A percentile compares a stretch with the other conserved stretches of the same genome.
These are phyloP conservation scores for Suillus americanus DNA, from an alignment of 768 basidiomycete species.

Conservation along the genomic window DNA sequence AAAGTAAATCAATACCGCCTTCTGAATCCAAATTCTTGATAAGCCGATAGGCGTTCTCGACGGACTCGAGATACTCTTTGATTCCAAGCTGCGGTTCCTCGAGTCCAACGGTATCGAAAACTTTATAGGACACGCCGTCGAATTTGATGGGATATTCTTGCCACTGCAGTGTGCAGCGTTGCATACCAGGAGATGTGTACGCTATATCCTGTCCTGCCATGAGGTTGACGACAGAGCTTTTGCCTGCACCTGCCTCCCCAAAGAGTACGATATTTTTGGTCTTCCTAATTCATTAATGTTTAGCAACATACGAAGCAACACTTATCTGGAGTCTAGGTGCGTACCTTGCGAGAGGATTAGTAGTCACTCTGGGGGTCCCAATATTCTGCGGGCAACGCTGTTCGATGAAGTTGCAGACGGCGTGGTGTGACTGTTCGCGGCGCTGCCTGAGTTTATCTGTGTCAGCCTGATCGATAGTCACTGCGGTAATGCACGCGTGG, in stretches of 20 bases:
- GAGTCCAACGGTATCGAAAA: conserved; percentile 36
- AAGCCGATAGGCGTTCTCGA: conserved; percentile 32
- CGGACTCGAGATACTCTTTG: conserved; percentile 23
- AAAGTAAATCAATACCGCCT: conserved; percentile 39
- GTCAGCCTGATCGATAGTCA: conserved; percentile 18
- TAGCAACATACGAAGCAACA: no score
- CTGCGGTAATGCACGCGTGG: conserved; percentile 32
- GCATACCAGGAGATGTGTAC: conserved; percentile 20
- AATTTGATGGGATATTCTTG: conserved; percentile 28
- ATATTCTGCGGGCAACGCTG: background rate
- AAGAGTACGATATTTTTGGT: conserved; percentile 27
- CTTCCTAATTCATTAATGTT: background rate
- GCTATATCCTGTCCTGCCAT: conserved; percentile 28
- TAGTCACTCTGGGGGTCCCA: no score
- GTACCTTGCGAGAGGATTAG: background rate
- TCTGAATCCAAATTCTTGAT: conserved; percentile 29
- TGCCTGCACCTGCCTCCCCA: conserved; percentile 32
- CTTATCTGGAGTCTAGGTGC: background rate
- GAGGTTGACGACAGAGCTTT: conserved; percentile 45
- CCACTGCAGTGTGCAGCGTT: conserved; percentile 35
- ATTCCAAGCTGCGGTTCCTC: conserved; percentile 26
- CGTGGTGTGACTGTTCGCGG: conserved; percentile 22
- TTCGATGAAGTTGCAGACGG: conserved; percentile 21
- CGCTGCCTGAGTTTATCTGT: conserved; percentile 18
- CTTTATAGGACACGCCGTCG: conserved; percentile 17